A percentile compares a stretch with the other conserved stretches of the same genome.
Conservation (phyloP, 2,329 filamentous ascomycete species). For the Coleophoma eucalyptorum region DNA sequence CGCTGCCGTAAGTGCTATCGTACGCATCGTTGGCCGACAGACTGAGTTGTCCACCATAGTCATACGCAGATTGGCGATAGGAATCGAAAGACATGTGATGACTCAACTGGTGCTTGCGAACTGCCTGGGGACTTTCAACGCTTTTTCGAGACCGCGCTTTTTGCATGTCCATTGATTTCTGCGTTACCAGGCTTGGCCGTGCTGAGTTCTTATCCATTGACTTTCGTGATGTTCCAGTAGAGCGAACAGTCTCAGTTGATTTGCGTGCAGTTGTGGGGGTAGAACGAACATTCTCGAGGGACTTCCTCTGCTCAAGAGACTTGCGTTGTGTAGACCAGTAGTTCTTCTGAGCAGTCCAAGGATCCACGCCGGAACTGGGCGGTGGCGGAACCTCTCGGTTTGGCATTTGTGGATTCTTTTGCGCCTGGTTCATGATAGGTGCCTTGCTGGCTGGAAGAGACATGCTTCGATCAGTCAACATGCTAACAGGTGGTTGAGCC, state of each 20-base stretch:
- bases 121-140: background rate
- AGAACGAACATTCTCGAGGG: constrained; percentile 6
- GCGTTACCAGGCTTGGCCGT: background rate
- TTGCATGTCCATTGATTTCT: background rate
- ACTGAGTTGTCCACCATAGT: constrained; percentile 5
- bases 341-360: constrained; percentile 10
- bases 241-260: background rate
- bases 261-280: background rate
- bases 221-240: background rate
- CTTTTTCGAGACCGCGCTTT: background rate
- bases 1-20: constrained; percentile 14
- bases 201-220: background rate
- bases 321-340: constrained; percentile 10
- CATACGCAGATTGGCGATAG: constrained; percentile 1
- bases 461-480: constrained; percentile 9
- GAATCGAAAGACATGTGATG: constrained; percentile 2
- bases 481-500: constrained; percentile 11
- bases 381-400: background rate
- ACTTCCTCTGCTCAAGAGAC: constrained; percentile 8
- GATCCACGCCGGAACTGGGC: background rate
- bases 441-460: background rate
- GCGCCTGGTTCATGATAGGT: background rate
- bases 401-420: background rate
- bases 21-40: constrained; percentile 6
- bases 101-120: background rate